A percentile compares a stretch with the other conserved stretches of the same genome.
Evolutionary conservation across 1,284 basidiomycete species (phyloP).

Genomic region (Takashimella koratensis): DNA sequence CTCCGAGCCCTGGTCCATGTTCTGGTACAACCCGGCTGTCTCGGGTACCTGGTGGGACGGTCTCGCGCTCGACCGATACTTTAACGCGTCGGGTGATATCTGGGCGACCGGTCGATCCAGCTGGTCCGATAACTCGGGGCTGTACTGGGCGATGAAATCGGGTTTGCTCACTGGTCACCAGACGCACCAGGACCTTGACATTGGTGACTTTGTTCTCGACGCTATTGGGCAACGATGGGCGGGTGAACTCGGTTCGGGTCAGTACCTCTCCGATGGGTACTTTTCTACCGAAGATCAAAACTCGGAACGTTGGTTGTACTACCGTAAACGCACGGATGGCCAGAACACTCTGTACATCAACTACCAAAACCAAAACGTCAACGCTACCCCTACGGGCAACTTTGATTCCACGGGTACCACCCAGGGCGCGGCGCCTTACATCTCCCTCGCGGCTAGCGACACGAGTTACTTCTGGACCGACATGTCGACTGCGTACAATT

Average conservation of each 20-base stretch:
- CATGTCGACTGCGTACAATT: constrained; percentile 72
- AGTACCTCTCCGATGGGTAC: constrained; percentile 71
- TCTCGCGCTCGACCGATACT: constrained; percentile 75
- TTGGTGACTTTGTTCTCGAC: constrained; percentile 92
- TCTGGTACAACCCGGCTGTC: constrained; percentile 88
- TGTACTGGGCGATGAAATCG: constrained; percentile 85
- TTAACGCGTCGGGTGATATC: constrained; percentile 63
- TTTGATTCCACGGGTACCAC: constrained; percentile 60
- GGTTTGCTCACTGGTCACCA: constrained; percentile 73
- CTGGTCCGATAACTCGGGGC: constrained; percentile 82
- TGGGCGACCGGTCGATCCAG: constrained; percentile 90
- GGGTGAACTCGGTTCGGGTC: constrained; percentile 85
- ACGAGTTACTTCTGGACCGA: constrained; percentile 81
- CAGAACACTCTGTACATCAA: constrained; percentile 90
- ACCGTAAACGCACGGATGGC: constrained; percentile 92
- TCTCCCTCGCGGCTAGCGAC: constrained; percentile 61
- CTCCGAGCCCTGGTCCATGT: constrained; percentile 90
- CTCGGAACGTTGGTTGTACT: constrained; percentile 79
- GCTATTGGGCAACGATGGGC: constrained; percentile 93
- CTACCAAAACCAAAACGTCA: constrained; percentile 74
- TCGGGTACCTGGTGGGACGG: constrained; percentile 89
- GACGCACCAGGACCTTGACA: constrained; percentile 90
- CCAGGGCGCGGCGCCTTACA: constrained; percentile 69
- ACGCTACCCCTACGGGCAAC: constrained; percentile 59
- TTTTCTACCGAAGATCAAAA: constrained; percentile 67